Conservation (phyloP, 805 yeast genomes). For the Nakazawaea ishiwadae region DNA sequence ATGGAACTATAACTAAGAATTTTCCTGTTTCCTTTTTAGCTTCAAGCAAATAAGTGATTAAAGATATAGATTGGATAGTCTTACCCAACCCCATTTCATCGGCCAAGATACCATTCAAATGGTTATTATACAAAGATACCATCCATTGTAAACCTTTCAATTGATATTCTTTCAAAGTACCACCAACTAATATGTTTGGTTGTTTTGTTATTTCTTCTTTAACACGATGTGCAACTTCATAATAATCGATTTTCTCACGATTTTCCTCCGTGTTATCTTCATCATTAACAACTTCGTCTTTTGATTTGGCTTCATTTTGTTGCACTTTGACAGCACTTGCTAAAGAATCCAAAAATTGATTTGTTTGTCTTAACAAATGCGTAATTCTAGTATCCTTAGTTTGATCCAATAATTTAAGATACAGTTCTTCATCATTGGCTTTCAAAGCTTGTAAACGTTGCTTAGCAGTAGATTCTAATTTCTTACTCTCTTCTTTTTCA, state of each 20-base stretch:
- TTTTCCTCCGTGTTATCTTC: conserved; percentile 44
- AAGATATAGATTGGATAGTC: conserved; percentile 73
- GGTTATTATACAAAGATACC: conserved; percentile 59
- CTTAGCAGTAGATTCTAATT: conserved; percentile 76
- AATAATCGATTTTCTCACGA: conserved; percentile 68
- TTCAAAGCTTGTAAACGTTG: conserved; percentile 84
- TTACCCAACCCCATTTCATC: conserved; percentile 70
- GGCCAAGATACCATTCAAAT: conserved; percentile 59
- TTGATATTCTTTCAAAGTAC: conserved; percentile 74
- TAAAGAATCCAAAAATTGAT: conserved; percentile 68
- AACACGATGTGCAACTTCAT: conserved; percentile 74
- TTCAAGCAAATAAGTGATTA: conserved; percentile 67
- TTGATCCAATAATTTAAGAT: conserved; percentile 76
- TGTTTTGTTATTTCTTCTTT: conserved; percentile 64
- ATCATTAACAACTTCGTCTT: conserved; percentile 24
- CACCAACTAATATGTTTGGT: conserved; percentile 70
- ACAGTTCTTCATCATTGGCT: conserved; percentile 86
- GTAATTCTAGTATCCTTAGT: conserved; percentile 86
- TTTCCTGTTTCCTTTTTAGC: conserved; percentile 62
- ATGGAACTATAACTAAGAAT: conserved; percentile 75
- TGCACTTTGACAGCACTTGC: conserved; percentile 77
- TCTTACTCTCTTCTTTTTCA: conserved; percentile 73
- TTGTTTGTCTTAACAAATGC: conserved; percentile 76
- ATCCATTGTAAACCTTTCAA: conserved; percentile 62
- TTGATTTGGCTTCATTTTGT: conserved; percentile 48